Base-by-base conservation (phyloP, 1,139 yeast species). In the Pichia terricola region DNA sequence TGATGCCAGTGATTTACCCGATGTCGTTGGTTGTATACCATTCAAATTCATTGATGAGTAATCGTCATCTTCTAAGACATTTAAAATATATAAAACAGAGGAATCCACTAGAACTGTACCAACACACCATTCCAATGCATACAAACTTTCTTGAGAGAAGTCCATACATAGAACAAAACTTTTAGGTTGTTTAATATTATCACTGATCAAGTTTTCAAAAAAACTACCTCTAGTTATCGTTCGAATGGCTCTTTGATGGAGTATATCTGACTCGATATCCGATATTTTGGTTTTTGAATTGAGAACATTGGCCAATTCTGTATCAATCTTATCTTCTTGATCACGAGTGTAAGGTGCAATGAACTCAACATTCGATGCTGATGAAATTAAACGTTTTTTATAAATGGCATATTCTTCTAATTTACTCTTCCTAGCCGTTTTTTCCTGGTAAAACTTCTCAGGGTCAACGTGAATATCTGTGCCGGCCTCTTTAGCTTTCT, bases 21-120 rank as follows among this genome's bases (percentile, higher is more conserved):
- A 35, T 26, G 37, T 37, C 3, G 43, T 44, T 16, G 56, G 51
- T 36, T 45, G 60, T 34, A 62, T 59, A 34, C 65, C 66, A 42
- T 62, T 62, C 32, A 62, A 46, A 37, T 58, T 51, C 59, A 60
- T 57, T 3, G 62, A 56, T 0, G 65, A 60, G 39, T 59, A 59
- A 45, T 74, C 79, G 46, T 72, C 81, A 50, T 82, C 89, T 57
- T 83, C 89, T 50, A 79, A 75, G 27, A 86, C 89, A 59, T 85
- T 83, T 22, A 88, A 77, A 28, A 87, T 75, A 58, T 85, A 86
- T 43, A 89, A 64, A 1, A 88, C 88, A 47, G 88, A 84, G 0
- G 94, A 94, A 56, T 86, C 94, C 28, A 82, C 83, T 43, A 88
- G 69, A 1, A 88, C 84, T 0, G 95, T 79, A 2, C 96, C 96